Evolutionary conservation across 2,329 filamentous ascomycete species (phyloP), one percentile per base, ranked within the genome.

Genomic region (Exserohilum turcica): DNA sequence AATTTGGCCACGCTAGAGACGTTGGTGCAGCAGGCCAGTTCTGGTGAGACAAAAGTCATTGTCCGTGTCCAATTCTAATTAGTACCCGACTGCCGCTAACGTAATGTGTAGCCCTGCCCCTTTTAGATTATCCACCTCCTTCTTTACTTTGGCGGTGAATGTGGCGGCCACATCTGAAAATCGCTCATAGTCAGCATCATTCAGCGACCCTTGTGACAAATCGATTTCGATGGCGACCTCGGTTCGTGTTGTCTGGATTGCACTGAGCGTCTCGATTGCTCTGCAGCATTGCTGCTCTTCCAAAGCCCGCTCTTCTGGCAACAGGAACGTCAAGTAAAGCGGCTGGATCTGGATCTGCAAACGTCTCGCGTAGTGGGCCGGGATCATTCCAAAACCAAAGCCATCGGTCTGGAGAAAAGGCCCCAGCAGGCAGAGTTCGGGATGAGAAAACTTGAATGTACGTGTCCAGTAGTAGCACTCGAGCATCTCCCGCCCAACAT

Each of bases 381-480:
- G 57, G 16, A 44, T 29, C 31, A 57, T 50, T 12, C 43, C 51
- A 13, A 63, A 39, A 9, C 53, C 47, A 32, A 58, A 63, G 6
- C 16, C 32, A 40, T 60, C 57, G 1, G 43, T 44, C 18, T 45
- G 31, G 9, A 66, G 47, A n/a, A 66, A 61, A 0, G 53, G n/a
- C 6, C 19, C 50, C 9, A 66, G 35, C 3, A 50, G 36, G 2
- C 35, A 43, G n/a, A 64, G 47, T n/a, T 66, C 60, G 3, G 50
- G 44, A 32, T 66, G 61, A 27, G 45, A 42, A 29, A 64, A 61
- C 18, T 64, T 64, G 45, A 66, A 66, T 12, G 40, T 61, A 8
- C 57, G 56, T 6, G 45, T 60, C 56, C 49, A 59, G 32, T 64
- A 66, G 21, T 66, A 66, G 10, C 51, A 35, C 24, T 61, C 60